Percentiles rank a stretch among this genome's conserved stretches.
Evolutionary conservation across 805 yeast genomes (phyloP).

Genomic region (Ogataea trehalophila): DNA sequence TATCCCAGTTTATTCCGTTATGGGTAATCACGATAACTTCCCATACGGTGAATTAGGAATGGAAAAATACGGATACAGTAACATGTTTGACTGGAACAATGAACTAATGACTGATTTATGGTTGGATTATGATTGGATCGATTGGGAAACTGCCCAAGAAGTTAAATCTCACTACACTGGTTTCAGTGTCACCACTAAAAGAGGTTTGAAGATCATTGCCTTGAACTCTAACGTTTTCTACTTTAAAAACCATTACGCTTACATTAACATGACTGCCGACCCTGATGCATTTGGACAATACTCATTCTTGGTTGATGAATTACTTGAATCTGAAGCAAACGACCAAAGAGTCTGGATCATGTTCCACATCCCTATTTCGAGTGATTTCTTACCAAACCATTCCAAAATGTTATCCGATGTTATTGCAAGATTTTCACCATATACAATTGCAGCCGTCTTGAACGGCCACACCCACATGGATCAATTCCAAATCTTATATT

Average conservation of each 20-base stretch:
- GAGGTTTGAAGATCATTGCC: constrained; percentile 56
- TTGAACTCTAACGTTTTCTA: constrained; percentile 67
- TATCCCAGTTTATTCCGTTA: constrained; percentile 54
- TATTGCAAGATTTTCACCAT: constrained; percentile 62
- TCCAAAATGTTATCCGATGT: constrained; percentile 51
- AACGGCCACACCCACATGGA: constrained; percentile 71
- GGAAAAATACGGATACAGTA: constrained; percentile 36
- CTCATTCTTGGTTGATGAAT: constrained; percentile 55
- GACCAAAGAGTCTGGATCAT: constrained; percentile 68
- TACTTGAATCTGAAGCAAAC: constrained; percentile 49
- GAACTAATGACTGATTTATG: constrained; percentile 47
- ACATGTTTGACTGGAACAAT: constrained; percentile 40
- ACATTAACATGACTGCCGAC: constrained; percentile 41
- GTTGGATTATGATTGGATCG: constrained; percentile 44
- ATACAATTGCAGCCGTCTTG: constrained; percentile 62
- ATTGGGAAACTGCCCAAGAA: constrained; percentile 28
- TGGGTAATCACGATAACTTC: constrained; percentile 71
- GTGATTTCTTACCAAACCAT: constrained; percentile 58
- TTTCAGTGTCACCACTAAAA: constrained; percentile 48
- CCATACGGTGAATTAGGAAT: constrained; percentile 71
- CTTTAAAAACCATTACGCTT: constrained; percentile 54
- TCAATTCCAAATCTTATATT: constrained; percentile 55
- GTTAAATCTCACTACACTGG: constrained; percentile 55
- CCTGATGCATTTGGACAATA: constrained; percentile 63
- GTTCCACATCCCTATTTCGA: constrained; percentile 61